Conservation (phyloP, 768 basidiomycete genomes). For the Auriscalpium orientale region DNA sequence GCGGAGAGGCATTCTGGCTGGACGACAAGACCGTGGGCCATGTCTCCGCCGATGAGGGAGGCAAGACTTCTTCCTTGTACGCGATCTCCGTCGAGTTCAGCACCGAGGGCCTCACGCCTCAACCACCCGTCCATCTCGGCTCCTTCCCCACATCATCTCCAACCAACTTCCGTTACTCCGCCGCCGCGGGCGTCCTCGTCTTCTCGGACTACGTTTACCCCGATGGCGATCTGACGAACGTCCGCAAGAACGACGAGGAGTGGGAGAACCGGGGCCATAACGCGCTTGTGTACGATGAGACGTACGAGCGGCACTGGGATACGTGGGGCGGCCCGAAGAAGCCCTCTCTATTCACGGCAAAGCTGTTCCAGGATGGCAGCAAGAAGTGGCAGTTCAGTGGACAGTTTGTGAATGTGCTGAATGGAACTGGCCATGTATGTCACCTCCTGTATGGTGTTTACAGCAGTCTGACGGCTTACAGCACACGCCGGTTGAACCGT, state of each 20-base stretch:
- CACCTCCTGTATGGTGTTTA: neutral
- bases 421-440: slow-evolving; percentile 65
- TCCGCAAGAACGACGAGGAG: slow-evolving; percentile 59
- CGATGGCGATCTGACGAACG: slow-evolving; percentile 64
- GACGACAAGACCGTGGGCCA: slow-evolving; percentile 63
- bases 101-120: slow-evolving; percentile 28
- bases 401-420: slow-evolving; percentile 51
- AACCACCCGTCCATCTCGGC: slow-evolving; percentile 44
- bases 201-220: slow-evolving; percentile 82
- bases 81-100: slow-evolving; percentile 46
- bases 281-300: slow-evolving; percentile 45
- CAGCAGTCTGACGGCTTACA: slow-evolving; percentile 18
- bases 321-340: slow-evolving; percentile 69
- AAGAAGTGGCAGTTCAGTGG: slow-evolving; percentile 47
- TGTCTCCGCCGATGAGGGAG: slow-evolving; percentile 46
- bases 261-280: slow-evolving; percentile 68
- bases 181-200: slow-evolving; percentile 52
- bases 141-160: slow-evolving; percentile 62
- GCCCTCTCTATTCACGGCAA: slow-evolving; percentile 64
- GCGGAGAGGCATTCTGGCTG: slow-evolving; percentile 78
- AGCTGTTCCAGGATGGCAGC: slow-evolving; percentile 39
- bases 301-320: slow-evolving; percentile 48
- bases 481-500: slow-evolving; percentile 76
- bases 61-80: slow-evolving; percentile 48
- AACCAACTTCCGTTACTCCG: slow-evolving; percentile 62